A percentile compares a stretch with the other conserved stretches of the same genome.
Evolutionary conservation across 2,329 filamentous ascomycete genomes (phyloP).

Genomic region (Penicillium paneum): DNA sequence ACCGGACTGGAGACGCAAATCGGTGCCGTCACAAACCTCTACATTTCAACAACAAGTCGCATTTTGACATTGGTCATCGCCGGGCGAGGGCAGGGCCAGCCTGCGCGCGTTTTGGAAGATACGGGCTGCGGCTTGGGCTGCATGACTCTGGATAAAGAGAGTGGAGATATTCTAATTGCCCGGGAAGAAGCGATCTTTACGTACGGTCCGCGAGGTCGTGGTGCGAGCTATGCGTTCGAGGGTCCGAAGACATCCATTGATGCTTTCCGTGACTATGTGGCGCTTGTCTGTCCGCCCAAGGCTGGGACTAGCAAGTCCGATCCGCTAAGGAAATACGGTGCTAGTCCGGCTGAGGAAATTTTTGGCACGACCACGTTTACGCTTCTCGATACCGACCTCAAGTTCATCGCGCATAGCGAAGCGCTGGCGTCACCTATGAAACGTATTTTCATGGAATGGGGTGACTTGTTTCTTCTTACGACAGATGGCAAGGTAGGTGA

Average conservation of each 20-base stretch:
- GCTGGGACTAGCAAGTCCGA: slow-evolving; percentile 55
- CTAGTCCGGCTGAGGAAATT: slow-evolving; percentile 68
- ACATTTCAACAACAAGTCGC: slow-evolving; percentile 84
- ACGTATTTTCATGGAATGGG: slow-evolving; percentile 81
- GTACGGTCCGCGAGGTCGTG: slow-evolving; percentile 80
- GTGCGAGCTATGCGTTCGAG: slow-evolving; percentile 86
- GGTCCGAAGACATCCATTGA: slow-evolving; percentile 79
- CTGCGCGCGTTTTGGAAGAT: slow-evolving; percentile 84
- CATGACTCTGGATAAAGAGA: slow-evolving; percentile 79
- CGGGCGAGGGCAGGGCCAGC: slow-evolving; percentile 82
- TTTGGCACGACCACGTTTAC: slow-evolving; percentile 88
- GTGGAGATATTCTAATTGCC: slow-evolving; percentile 84
- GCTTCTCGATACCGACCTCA: slow-evolving; percentile 84
- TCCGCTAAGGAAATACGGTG: slow-evolving; percentile 69
- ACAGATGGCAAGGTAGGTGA: slow-evolving; percentile 78
- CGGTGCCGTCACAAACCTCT: slow-evolving; percentile 69
- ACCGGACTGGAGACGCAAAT: slow-evolving; percentile 80
- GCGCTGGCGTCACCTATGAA: slow-evolving; percentile 77
- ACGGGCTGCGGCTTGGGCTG: slow-evolving; percentile 88
- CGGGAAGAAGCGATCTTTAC: slow-evolving; percentile 94
- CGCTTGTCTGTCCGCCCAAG: slow-evolving; percentile 75
- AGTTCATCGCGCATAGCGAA: slow-evolving; percentile 86
- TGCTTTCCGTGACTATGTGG: slow-evolving; percentile 80
- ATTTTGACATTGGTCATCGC: slow-evolving; percentile 85
- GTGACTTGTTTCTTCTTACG: slow-evolving; percentile 83